Base-by-base conservation (phyloP, 768 basidiomycete genomes). In the Hypsizygus marmoreus region DNA sequence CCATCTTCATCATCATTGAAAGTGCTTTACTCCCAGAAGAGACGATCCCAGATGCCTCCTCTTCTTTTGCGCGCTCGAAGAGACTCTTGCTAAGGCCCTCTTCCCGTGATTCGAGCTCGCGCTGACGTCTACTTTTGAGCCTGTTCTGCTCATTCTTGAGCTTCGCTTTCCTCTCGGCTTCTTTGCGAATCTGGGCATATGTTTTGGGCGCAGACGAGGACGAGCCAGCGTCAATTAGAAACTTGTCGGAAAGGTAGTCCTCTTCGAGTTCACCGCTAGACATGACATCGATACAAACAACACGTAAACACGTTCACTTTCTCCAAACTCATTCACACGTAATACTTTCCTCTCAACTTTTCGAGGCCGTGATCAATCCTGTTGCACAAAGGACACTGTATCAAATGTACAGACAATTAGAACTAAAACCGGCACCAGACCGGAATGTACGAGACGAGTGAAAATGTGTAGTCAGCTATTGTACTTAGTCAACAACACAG, bases 1-100 rank as follows among this genome's bases (percentile, higher is more conserved):
- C 91, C 91, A 93, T 93, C 69, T 88, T 92, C 78, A 88, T 82
- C 91, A 94, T 94, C 72, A 94, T 92, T 12, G 80, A 77, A 43
- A 93, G 70, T 6, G 91, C 91, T 62, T 91, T 93, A 70, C 80
- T 91, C 32, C 77, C 73, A 41, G 71, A 65, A 31, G 70, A 68
- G 16, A 72, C 58, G 5, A n/a, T n/a, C n/a, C 79, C 82, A 34
- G 68, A 71, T 48, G 75, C 75, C 50, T 80, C 76, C 33, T 81
- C 79, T 58, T 89, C 86, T 61, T 78, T 74, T 17, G 86, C 87
- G 32, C 80, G 75, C 57, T 89, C 86, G 56, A 94, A 91, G 16
- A 93, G 79, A 66, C 85, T 91, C 66, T 77, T 90, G 63, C 73
- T 77, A 51, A 92, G 77, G 16, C 86, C 91, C 55, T 89, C 88